Evolutionary conservation across 768 basidiomycete species (phyloP).

Genomic region (Pleurotus giganteus): DNA sequence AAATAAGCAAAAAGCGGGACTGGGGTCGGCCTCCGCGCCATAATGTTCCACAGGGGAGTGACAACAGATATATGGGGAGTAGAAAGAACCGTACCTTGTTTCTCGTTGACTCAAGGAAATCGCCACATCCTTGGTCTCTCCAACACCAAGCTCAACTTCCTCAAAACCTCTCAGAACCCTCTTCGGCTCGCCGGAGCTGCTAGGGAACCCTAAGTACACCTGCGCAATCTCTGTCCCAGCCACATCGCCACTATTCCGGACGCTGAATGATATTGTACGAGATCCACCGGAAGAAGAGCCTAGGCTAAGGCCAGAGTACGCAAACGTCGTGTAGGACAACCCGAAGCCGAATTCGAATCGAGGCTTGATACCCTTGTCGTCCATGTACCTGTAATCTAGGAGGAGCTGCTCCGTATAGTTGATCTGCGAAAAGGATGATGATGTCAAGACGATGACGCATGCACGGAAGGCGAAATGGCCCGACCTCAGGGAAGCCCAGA

Average conservation of each 20-base stretch:
- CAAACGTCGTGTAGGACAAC: slow-evolving; percentile 66
- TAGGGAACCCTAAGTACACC: not conserved
- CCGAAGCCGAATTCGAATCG: slow-evolving; percentile 11
- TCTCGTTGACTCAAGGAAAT: not conserved
- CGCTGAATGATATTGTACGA: not conserved
- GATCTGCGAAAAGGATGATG: slow-evolving; percentile 36
- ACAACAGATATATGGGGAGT: not conserved
- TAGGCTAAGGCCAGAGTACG: slow-evolving; percentile 39
- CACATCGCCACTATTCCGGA: not conserved
- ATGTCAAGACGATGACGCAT: slow-evolving; percentile 5
- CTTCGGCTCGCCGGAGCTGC: not conserved
- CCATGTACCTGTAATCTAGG: slow-evolving; percentile 75
- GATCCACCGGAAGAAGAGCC: not conserved
- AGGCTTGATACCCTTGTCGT: slow-evolving; percentile 38
- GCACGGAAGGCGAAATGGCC: slow-evolving; percentile 16
- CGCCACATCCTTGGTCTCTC: not conserved
- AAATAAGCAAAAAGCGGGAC: not conserved
- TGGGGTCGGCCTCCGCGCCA: not conserved
- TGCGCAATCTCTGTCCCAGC: slow-evolving; percentile 3
- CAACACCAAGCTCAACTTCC: not conserved
- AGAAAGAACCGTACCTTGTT: not conserved
- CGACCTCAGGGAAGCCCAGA: slow-evolving; percentile 35
- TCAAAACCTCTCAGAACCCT: slow-evolving; percentile 3
- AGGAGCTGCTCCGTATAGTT: slow-evolving; percentile 65
- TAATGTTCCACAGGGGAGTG: not conserved